Base-by-base conservation (phyloP, 768 basidiomycete species). In the Hemileccinum rubropunctum region DNA sequence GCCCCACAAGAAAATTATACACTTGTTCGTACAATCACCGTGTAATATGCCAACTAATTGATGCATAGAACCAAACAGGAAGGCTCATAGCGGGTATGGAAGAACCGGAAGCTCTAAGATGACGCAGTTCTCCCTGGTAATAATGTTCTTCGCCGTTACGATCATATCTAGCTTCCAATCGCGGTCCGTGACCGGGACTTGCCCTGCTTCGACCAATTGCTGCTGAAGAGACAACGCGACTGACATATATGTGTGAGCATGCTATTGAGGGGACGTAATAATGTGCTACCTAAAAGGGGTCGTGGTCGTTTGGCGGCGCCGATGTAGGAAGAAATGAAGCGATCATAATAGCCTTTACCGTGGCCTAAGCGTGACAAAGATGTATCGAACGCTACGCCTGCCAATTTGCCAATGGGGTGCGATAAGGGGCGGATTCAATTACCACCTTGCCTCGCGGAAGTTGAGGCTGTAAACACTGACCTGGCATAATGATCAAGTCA, bases 301-400 rank as follows among this genome's bases (percentile, higher is more conserved):
- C 69, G 73, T 20, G 69, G 68, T 51, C 71, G 69, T 21, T 72
- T 71, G 46, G 68, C 70, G 13, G 70, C 59, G 35, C 38, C 51
- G 27, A 72, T 63, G 51, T 88, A 89, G 1, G 73, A 64, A 3
- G 80, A 67, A 32, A 91, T 71, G 67, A 88, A 91, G 13, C 76
- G 73, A 68, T 91, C 89, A 57, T 91, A 91, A 68, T 86, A 90
- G 6, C 89, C 89, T 65, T 87, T 91, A 20, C 89, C 88, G 56
- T 90, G 87, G 10, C 89, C 89, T 26, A 91, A 76, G 27, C 89
- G 82, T 42, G 81, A 81, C 47, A 84, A 63, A 14, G 77, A 76
- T 36, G 71, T 73, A 68, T 91, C 88, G 57, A 91, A 91, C 10
- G 84, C 89, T 41, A 91, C 77, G 37, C 86, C 89, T 86, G 52